phyloP scores from a whole-genome alignment of 345 rosid genomes.

The Moricandia moricandioides region DNA sequence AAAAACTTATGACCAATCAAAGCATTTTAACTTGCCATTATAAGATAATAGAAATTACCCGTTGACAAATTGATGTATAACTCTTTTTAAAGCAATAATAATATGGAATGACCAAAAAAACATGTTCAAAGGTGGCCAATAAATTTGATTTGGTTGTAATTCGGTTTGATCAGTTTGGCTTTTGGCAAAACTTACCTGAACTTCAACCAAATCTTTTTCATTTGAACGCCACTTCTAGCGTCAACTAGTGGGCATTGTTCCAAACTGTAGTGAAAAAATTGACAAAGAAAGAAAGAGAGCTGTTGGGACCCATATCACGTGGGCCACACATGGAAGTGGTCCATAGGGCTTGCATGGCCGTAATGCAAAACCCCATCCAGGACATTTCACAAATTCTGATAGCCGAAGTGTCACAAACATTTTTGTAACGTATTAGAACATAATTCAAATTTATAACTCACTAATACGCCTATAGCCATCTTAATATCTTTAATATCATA shows the following conservation, averaged over 20 bases:
- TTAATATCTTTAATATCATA: neutral
- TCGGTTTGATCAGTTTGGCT: neutral
- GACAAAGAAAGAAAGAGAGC: slow-evolving; percentile 6
- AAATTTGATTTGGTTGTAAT: neutral
- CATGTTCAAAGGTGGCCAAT: neutral
- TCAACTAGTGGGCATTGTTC: slow-evolving; percentile 21
- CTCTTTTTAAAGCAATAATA: neutral
- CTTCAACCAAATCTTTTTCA: neutral
- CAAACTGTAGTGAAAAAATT: slow-evolving; percentile 23
- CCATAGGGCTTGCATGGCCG: slow-evolving; percentile 27
- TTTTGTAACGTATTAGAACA: neutral
- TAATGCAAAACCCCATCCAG: slow-evolving; percentile 14
- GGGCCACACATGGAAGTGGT: slow-evolving; percentile 28
- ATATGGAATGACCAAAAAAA: neutral
- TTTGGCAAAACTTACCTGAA: neutral
- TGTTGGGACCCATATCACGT: slow-evolving; percentile 24
- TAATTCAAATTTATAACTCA: neutral
- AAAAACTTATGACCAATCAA: neutral
- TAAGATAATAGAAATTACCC: neutral
- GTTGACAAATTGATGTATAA: neutral
- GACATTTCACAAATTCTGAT: neutral
- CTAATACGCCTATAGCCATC: neutral
- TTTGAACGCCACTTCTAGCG: neutral
- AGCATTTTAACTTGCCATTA: neutral
- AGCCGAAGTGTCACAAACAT: neutral